These are phyloP conservation scores for Porpolomopsis calyptriformis DNA, from an alignment of 768 basidiomycete genomes.

Conservation along the genomic window DNA sequence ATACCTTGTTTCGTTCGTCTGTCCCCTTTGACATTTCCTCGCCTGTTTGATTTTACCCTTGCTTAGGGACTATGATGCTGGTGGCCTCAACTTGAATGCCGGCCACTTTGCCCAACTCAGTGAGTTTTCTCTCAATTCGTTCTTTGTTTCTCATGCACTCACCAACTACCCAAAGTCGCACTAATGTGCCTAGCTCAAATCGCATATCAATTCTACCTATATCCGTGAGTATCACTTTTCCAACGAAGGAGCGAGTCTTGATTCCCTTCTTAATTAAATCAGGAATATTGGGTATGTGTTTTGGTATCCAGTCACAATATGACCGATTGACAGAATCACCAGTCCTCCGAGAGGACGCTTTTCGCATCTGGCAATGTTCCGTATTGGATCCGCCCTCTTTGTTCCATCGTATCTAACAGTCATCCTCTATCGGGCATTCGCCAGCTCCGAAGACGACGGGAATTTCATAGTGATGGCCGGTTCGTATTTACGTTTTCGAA, in stretches of 20 bases:
- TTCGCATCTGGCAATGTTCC: constrained; percentile 84
- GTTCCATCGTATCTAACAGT: constrained; percentile 85
- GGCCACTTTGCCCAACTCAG: constrained; percentile 88
- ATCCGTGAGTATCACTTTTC: constrained; percentile 51
- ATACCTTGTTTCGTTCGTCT: constrained; percentile 75
- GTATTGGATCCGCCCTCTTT: constrained; percentile 74
- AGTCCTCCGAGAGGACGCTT: constrained; percentile 77
- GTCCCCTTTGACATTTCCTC: background rate
- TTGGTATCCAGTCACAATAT: constrained; percentile 6
- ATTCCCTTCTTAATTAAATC: constrained; percentile 4
- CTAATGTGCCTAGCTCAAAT: constrained; percentile 94
- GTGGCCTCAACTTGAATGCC: constrained; percentile 87
- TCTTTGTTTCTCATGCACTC: background rate
- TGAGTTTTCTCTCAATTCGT: constrained; percentile 24
- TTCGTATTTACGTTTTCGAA: constrained; percentile 23
- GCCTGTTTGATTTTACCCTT: constrained; percentile 6
- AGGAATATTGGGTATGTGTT: constrained; percentile 55
- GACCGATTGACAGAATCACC: constrained; percentile 3
- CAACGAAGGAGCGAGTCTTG: background rate
- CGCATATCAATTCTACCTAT: constrained; percentile 82
- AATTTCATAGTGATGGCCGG: constrained; percentile 76
- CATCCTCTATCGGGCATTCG: constrained; percentile 61
- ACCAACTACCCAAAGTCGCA: constrained; percentile 47
- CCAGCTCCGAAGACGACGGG: constrained; percentile 57
- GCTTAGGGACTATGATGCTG: constrained; percentile 62